These are phyloP conservation scores for Talinum fruticosum DNA, from an alignment of 148 eudicot species.

Conservation along the genomic window DNA sequence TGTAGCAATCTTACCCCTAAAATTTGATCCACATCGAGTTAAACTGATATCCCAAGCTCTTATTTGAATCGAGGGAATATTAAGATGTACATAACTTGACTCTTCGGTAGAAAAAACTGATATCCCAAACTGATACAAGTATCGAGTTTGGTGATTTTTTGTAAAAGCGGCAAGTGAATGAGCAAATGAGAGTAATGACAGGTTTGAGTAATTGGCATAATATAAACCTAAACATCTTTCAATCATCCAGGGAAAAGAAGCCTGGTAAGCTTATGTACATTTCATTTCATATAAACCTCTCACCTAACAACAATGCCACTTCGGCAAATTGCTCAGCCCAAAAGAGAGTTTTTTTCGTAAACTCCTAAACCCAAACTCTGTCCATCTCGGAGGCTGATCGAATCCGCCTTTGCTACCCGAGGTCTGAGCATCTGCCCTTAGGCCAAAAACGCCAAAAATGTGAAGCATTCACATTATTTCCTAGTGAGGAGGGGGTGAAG, in stretches of 20 bases:
- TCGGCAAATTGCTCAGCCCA: neutral
- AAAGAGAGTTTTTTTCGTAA: constrained; percentile 4
- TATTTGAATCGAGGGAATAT: no score
- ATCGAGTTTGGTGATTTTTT: no score
- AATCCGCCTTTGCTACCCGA: constrained; percentile 6
- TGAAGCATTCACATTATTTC: neutral
- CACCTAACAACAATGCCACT: neutral
- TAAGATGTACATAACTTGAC: no score
- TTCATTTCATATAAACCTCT: constrained; percentile 14
- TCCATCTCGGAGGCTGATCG: neutral
- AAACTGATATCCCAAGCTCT: no score
- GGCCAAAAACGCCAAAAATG: constrained; percentile 16
- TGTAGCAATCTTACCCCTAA: no score
- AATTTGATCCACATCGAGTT: no score
- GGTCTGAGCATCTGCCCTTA: neutral
- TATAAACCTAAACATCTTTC: constrained; percentile 5
- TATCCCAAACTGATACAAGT: no score
- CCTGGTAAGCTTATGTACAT: constrained; percentile 27
- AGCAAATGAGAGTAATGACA: no score
- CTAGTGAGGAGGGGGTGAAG: constrained; percentile 31
- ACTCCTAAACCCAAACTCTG: constrained; percentile 1
- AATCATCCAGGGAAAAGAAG: constrained; percentile 14
- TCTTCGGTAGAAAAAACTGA: no score
- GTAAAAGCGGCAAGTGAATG: no score
- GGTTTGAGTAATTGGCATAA: neutral